These are phyloP conservation scores for Entomortierella lignicola DNA, from an alignment of 192 early-diverging fungal genomes.

Conservation along the genomic window DNA sequence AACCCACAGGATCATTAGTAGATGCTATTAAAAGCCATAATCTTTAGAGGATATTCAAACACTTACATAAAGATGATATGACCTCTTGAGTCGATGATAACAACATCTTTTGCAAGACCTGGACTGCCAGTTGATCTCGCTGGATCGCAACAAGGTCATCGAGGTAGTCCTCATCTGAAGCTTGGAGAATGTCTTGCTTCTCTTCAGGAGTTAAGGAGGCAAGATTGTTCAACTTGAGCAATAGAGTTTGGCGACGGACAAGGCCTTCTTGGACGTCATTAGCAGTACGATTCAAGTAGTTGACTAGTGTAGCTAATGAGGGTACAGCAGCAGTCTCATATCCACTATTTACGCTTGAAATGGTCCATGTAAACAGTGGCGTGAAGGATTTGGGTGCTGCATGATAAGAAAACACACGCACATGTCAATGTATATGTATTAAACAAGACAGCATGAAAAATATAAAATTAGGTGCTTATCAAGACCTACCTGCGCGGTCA, in stretches of 20 bases:
- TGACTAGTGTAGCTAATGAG: conserved; percentile 53
- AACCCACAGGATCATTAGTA: conserved; percentile 7
- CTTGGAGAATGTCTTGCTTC: conserved; percentile 47
- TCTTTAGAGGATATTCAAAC: too few species aligned
- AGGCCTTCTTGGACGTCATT: conserved; percentile 40
- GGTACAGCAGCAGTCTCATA: conserved; percentile 34
- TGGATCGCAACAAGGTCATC: conserved; percentile 58
- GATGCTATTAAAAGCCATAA: too few species aligned
- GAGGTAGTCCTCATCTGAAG: conserved; percentile 44
- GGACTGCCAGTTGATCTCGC: conserved; percentile 59
- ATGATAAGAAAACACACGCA: background rate
- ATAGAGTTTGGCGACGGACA: conserved; percentile 37
- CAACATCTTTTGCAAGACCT: conserved; percentile 57
- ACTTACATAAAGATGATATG: conserved; percentile 52
- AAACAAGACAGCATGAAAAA: background rate
- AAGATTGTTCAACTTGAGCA: conserved; percentile 36
- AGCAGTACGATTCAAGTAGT: conserved; percentile 29
- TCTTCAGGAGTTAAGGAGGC: conserved; percentile 47
- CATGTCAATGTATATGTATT: background rate
- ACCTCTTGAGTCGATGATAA: conserved; percentile 53
- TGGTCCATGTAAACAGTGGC: conserved; percentile 48
- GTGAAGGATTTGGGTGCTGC: conserved; percentile 21
- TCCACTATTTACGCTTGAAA: conserved; percentile 30
- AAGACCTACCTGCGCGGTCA: conserved; percentile 23
- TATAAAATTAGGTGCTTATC: background rate